phyloP scores from a whole-genome alignment of 2,329 filamentous ascomycete genomes.

The Microsporum audouinii region DNA sequence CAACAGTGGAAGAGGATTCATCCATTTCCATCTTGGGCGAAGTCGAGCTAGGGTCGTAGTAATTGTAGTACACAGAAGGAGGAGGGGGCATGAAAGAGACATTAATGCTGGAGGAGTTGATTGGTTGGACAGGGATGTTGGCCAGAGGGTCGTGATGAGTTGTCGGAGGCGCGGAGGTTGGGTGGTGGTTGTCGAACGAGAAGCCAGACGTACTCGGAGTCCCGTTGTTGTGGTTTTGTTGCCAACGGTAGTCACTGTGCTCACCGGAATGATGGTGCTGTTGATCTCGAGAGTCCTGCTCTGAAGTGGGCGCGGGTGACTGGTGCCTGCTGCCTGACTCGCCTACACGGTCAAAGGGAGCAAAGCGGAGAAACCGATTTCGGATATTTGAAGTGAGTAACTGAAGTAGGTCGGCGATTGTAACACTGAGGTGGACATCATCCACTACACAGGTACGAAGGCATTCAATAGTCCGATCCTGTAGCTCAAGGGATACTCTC shows the following conservation, averaged over 20 bases:
- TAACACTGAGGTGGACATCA: constrained; percentile 53
- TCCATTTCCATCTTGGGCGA: constrained; percentile 23
- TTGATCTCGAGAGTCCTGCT: constrained; percentile 7
- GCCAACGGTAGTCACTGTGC: constrained; percentile 10
- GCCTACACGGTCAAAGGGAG: constrained; percentile 39
- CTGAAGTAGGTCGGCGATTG: constrained; percentile 50
- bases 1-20: constrained; percentile 17
- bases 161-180: constrained; percentile 21
- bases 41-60: constrained; percentile 30
- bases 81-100: constrained; percentile 39
- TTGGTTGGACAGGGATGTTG: constrained; percentile 34
- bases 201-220: constrained; percentile 8
- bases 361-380: constrained; percentile 47
- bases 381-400: constrained; percentile 48
- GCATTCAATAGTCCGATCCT: constrained; percentile 48
- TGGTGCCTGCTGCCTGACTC: constrained; percentile 31
- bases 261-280: constrained; percentile 12
- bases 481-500: constrained; percentile 45
- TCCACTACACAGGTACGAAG: constrained; percentile 52
- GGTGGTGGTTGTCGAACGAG: constrained; percentile 13
- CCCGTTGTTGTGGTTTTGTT: constrained; percentile 4
- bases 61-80: constrained; percentile 36
- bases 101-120: constrained; percentile 35
- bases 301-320: constrained; percentile 23
- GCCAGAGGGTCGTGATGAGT: constrained; percentile 32